Percentiles rank a stretch among this genome's conserved stretches.
These are phyloP conservation scores for Xylaria acuta DNA, from an alignment of 495 filamentous ascomycete species.

Conservation along the genomic window DNA sequence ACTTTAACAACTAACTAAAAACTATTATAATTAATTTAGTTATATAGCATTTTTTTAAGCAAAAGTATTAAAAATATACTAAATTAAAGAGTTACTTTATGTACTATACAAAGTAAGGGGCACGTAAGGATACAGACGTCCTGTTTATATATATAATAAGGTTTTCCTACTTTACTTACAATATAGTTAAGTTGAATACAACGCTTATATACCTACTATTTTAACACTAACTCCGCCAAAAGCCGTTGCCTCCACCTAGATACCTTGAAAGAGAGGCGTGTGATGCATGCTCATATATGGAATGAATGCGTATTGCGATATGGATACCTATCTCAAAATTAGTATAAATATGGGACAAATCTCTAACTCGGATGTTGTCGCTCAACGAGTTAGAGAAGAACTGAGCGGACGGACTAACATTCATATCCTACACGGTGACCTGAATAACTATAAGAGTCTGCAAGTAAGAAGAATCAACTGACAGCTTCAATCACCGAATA, in stretches of 20 bases:
- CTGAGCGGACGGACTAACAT: conserved; percentile 47
- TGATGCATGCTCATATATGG: neutral
- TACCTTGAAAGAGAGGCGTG: neutral
- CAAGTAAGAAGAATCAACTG: conserved; percentile 25
- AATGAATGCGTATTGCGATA: neutral
- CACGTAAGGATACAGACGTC: too few relatives aligned
- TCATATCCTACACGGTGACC: conserved; percentile 53
- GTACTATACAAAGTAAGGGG: too few relatives aligned
- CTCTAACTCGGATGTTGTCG: neutral
- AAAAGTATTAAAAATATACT: too few relatives aligned
- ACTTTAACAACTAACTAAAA: too few relatives aligned
- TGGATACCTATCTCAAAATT: neutral
- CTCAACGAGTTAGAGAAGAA: conserved; percentile 40
- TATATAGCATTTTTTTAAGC: too few relatives aligned
- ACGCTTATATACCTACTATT: neutral
- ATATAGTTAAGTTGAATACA: neutral
- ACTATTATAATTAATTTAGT: too few relatives aligned
- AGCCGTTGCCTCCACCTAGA: neutral
- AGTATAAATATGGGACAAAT: neutral
- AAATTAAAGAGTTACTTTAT: too few relatives aligned
- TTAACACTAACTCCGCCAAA: neutral
- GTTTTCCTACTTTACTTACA: neutral
- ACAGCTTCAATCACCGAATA: neutral
- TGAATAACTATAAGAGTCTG: conserved; percentile 49
- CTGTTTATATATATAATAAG: too few relatives aligned